Evolutionary conservation across 176 grass and related monocot species (phyloP).

Genomic region (Pontederia paniculata): DNA sequence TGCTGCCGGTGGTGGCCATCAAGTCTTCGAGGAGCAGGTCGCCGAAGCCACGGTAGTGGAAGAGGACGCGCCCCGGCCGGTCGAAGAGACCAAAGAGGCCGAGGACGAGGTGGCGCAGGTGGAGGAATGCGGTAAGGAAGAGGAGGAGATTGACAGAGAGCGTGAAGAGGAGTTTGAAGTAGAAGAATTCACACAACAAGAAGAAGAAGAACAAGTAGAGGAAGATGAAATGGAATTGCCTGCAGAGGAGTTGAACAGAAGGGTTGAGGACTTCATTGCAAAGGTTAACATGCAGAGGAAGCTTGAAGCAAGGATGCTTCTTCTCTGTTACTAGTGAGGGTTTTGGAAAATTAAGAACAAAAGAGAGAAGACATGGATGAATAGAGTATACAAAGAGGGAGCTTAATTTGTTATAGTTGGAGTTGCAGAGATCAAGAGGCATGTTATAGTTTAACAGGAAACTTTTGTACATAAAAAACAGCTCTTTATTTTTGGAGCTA

Average conservation of each 20-base stretch:
- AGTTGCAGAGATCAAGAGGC: no score
- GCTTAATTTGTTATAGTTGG: no score
- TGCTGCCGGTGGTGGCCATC: neutral
- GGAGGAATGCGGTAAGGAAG: neutral
- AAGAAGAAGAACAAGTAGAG: slow-evolving; percentile 3
- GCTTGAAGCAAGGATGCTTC: slow-evolving; percentile 45
- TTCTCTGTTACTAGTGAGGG: neutral
- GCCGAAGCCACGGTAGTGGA: neutral
- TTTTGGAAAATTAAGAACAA: no score
- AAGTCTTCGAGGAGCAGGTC: neutral
- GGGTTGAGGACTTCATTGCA: slow-evolving; percentile 74
- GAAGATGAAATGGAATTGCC: slow-evolving; percentile 7
- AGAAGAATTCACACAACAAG: neutral
- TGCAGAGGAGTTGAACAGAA: slow-evolving; percentile 54
- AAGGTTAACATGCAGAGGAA: slow-evolving; percentile 74
- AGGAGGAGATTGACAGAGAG: neutral
- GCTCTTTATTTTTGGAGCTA: no score
- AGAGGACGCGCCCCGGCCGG: neutral
- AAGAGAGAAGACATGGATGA: no score
- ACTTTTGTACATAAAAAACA: no score
- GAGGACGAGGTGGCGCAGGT: neutral
- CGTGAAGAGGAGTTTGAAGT: neutral
- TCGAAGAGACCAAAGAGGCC: neutral
- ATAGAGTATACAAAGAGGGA: no score
- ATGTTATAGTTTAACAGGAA: no score